A percentile compares a stretch with the other conserved stretches of the same genome.
These are phyloP conservation scores for Colletotrichum musae DNA, from an alignment of 2,329 filamentous ascomycete species.

Conservation along the genomic window DNA sequence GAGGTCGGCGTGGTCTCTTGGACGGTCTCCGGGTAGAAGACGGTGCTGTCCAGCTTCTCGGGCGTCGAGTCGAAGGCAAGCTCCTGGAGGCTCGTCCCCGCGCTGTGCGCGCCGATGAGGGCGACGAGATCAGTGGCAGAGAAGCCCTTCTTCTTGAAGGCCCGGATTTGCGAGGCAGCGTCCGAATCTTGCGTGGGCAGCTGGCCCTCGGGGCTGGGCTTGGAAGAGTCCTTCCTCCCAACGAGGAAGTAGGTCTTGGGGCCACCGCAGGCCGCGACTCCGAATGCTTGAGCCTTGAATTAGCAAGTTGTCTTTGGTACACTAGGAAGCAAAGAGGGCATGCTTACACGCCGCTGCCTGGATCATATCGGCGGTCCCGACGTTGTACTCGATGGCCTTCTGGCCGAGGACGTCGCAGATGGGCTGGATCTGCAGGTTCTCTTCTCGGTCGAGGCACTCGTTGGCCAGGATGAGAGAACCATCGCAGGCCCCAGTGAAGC, in stretches of 20 bases:
- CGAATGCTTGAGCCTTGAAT: not conserved
- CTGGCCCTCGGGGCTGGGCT: constrained; percentile 6
- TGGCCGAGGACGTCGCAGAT: constrained; percentile 27
- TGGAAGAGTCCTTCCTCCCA: constrained; percentile 6
- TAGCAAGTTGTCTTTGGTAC: no score
- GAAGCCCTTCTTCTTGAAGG: constrained; percentile 31
- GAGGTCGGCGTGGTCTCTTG: constrained; percentile 17
- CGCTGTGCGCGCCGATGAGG: constrained; percentile 22
- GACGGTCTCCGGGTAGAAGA: constrained; percentile 22
- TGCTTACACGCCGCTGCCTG: constrained; percentile 28
- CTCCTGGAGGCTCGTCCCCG: constrained; percentile 16
- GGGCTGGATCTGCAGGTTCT: constrained; percentile 26
- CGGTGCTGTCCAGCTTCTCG: constrained; percentile 29
- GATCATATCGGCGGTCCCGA: constrained; percentile 30
- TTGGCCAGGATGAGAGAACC: constrained; percentile 28
- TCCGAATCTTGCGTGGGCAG: constrained; percentile 27
- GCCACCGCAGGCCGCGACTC: constrained; percentile 25
- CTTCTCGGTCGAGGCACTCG: constrained; percentile 27
- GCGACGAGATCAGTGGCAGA: constrained; percentile 24
- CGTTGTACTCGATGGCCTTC: constrained; percentile 21
- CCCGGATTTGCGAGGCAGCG: constrained; percentile 21
- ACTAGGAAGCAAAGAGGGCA: no score
- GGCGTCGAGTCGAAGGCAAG: constrained; percentile 28
- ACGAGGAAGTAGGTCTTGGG: constrained; percentile 13
- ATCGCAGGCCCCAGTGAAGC: constrained; percentile 27